Evolutionary conservation across 345 rosid genomes (phyloP).

Genomic region (Barbarea vulgaris): DNA sequence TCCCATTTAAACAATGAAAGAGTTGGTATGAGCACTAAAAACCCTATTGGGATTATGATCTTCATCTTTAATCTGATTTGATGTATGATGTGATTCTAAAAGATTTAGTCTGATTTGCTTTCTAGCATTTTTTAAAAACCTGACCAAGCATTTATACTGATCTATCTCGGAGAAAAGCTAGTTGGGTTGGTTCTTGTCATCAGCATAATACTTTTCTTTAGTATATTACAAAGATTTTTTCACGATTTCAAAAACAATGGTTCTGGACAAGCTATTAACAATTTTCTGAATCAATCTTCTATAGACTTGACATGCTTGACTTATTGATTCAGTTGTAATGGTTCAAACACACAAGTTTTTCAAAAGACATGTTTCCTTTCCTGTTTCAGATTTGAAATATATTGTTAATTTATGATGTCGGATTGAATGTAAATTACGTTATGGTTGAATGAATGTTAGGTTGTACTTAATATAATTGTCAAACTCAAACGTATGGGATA

Average conservation of each 20-base stretch:
- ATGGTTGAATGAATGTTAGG: constrained; percentile 18
- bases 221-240: neutral
- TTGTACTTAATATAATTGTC: constrained; percentile 11
- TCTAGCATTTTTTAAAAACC: neutral
- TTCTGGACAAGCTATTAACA: neutral
- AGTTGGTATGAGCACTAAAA: constrained; percentile 19
- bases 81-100: neutral
- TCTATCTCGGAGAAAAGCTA: neutral
- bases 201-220: neutral
- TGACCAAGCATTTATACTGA: neutral
- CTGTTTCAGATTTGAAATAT: neutral
- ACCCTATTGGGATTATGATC: constrained; percentile 7
- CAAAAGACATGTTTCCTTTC: neutral
- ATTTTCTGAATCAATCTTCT: neutral
- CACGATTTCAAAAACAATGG: neutral
- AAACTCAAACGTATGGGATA: constrained; percentile 14
- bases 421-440: constrained; percentile 8
- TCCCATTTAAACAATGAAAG: constrained; percentile 10
- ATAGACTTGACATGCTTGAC: neutral
- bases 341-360: no score
- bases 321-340: neutral
- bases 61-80: constrained; percentile 11
- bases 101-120: constrained; percentile 3
- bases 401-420: constrained; percentile 1
- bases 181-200: neutral